Evolutionary conservation across 169 alveolate genomes (phyloP).

Genomic region (Amoebophrya sp.): DNA sequence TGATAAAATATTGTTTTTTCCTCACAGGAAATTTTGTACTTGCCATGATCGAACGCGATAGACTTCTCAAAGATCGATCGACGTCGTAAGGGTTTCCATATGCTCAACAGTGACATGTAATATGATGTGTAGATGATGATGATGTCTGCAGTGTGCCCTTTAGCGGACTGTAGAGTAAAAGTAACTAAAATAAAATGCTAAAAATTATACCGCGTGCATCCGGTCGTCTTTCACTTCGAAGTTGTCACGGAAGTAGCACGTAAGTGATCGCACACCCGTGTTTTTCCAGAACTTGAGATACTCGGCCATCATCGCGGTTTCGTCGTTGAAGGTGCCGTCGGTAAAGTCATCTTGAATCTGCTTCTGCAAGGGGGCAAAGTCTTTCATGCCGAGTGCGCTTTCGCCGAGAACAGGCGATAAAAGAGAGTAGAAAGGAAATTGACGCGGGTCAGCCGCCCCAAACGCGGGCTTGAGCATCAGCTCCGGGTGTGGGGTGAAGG

Average conservation of each 20-base stretch:
- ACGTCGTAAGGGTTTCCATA: too few species aligned
- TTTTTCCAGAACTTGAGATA: not conserved
- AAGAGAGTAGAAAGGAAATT: not conserved
- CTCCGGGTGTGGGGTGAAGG: not conserved
- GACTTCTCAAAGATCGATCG: too few species aligned
- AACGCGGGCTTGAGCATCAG: not conserved
- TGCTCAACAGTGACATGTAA: too few species aligned
- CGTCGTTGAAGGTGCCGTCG: not conserved
- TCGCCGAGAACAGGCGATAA: not conserved
- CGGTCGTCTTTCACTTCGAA: not conserved
- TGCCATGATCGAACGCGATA: too few species aligned
- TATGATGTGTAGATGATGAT: too few species aligned
- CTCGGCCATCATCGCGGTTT: not conserved
- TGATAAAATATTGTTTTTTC: too few species aligned
- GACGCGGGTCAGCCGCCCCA: not conserved
- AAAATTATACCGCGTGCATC: not conserved
- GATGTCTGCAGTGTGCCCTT: too few species aligned
- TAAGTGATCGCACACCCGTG: not conserved
- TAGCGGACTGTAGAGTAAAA: too few species aligned
- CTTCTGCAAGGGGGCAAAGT: not conserved
- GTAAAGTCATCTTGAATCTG: not conserved
- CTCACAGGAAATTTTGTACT: too few species aligned
- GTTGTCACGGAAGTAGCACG: not conserved
- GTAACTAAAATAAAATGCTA: too few species aligned
- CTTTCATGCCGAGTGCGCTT: not conserved